Conservation (phyloP, 768 basidiomycete genomes). For the Xerocomellus amylosporus region DNA sequence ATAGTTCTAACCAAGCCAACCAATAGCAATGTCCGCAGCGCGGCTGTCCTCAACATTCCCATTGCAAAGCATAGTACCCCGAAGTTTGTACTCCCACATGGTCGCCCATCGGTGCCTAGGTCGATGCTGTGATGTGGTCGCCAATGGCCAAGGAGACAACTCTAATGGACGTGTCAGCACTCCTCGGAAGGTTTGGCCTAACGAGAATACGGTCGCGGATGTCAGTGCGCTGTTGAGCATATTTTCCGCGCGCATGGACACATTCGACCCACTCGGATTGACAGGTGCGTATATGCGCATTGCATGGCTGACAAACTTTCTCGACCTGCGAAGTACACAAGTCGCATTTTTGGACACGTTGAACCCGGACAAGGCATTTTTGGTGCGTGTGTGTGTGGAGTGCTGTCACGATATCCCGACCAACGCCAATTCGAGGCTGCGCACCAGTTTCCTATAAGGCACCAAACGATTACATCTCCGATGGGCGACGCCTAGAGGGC, state of each 20-base stretch:
- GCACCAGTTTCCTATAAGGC: too few species aligned
- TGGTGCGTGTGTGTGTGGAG: conserved; percentile 80
- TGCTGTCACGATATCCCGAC: conserved; percentile 43
- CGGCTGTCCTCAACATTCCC: conserved; percentile 68
- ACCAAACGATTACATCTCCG: too few species aligned
- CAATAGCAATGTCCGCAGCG: conserved; percentile 79
- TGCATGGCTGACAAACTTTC: neutral
- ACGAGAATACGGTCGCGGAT: conserved; percentile 57
- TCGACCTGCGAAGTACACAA: conserved; percentile 23
- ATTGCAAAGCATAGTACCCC: conserved; percentile 40
- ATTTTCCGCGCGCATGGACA: conserved; percentile 61
- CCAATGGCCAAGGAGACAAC: too few species aligned
- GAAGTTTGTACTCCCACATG: too few species aligned
- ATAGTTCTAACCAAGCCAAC: neutral
- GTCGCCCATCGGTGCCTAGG: too few species aligned
- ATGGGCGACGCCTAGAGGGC: too few species aligned
- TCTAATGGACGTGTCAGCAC: conserved; percentile 39
- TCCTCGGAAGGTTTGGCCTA: conserved; percentile 61
- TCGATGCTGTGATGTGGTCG: too few species aligned
- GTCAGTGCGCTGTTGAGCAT: conserved; percentile 72
- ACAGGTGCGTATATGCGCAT: conserved; percentile 46
- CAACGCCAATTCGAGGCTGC: too few species aligned
- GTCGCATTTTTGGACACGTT: conserved; percentile 33
- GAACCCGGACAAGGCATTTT: conserved; percentile 41
- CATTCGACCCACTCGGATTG: conserved; percentile 68